phyloP scores from a whole-genome alignment of 768 basidiomycete genomes.

The Gautieria morchelliformis region DNA sequence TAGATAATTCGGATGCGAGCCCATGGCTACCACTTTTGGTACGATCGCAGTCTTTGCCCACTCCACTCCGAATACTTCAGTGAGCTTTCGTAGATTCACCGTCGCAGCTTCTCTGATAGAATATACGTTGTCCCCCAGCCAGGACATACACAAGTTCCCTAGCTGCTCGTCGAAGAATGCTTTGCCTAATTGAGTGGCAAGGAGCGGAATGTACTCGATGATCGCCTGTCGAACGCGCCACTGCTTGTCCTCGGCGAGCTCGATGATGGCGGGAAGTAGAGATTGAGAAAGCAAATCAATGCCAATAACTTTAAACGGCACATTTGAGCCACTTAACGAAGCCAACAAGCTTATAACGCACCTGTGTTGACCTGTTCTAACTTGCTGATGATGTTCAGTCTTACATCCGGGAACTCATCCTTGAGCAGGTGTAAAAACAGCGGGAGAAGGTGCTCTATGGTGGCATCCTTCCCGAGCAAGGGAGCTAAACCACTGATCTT shows the following conservation, averaged over 20 bases:
- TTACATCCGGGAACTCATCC: constrained; percentile 97
- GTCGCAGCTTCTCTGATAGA: constrained; percentile 99
- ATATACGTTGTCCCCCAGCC: constrained; percentile 97
- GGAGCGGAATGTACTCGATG: constrained; percentile 98
- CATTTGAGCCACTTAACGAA: constrained; percentile 11
- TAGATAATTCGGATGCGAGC: constrained; percentile 90
- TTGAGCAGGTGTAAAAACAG: constrained; percentile 94
- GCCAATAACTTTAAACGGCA: constrained; percentile 71
- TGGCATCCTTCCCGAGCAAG: constrained; percentile 84
- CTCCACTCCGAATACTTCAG: constrained; percentile 96
- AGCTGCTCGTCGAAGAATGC: constrained; percentile 97
- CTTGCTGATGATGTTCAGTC: constrained; percentile 97
- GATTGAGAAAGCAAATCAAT: constrained; percentile 92
- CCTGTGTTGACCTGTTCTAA: constrained; percentile 91
- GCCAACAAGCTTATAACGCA: constrained; percentile 27
- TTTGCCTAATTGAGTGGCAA: constrained; percentile 95
- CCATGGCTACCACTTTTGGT: constrained; percentile 96
- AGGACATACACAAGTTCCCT: constrained; percentile 95
- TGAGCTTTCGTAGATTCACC: constrained; percentile 90
- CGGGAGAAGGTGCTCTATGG: constrained; percentile 93
- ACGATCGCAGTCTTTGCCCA: constrained; percentile 94
- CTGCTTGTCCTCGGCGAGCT: constrained; percentile 97
- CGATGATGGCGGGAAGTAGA: constrained; percentile 93
- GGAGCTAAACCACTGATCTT: constrained; percentile 97
- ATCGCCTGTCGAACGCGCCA: constrained; percentile 99